These are phyloP conservation scores for Phytophthora rubi DNA, from an alignment of 352 stramenopile species.

Conservation along the genomic window DNA sequence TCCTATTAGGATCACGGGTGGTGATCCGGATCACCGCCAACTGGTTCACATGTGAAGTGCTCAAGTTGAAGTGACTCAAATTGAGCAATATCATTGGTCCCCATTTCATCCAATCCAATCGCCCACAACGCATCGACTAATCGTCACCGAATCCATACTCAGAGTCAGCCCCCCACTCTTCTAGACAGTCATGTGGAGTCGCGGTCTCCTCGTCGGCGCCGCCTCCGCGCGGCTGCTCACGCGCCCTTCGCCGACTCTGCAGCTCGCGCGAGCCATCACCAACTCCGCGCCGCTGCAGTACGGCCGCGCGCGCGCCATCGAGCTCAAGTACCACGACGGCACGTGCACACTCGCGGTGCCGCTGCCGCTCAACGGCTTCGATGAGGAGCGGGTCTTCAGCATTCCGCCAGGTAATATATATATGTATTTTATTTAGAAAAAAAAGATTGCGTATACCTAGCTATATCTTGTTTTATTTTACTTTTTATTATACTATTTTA, in stretches of 20 bases:
- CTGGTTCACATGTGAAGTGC: too few species aligned
- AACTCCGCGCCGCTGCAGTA: conserved; percentile 30
- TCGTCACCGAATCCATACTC: too few species aligned
- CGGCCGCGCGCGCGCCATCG: conserved; percentile 50
- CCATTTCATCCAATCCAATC: too few species aligned
- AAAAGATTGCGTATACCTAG: not conserved
- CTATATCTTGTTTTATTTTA: too few species aligned
- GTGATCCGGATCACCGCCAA: too few species aligned
- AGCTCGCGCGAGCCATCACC: conserved; percentile 18
- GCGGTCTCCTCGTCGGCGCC: conserved; percentile 13
- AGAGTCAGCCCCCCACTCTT: too few species aligned
- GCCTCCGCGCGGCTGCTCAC: conserved; percentile 17
- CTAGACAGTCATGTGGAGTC: conserved; percentile 21
- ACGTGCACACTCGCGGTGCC: conserved; percentile 78
- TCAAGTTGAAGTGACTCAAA: too few species aligned
- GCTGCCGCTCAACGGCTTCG: conserved; percentile 77
- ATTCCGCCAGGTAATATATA: conserved; percentile 62
- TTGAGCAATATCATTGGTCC: too few species aligned
- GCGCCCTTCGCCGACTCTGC: not conserved
- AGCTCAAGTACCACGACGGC: conserved; percentile 85
- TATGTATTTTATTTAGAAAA: not conserved
- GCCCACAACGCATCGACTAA: too few species aligned
- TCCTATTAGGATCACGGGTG: too few species aligned
- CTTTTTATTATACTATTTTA: not conserved
- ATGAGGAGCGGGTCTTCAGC: conserved; percentile 82